These are phyloP conservation scores for Tuber calosporum DNA, from an alignment of 495 filamentous ascomycete species.

Conservation along the genomic window DNA sequence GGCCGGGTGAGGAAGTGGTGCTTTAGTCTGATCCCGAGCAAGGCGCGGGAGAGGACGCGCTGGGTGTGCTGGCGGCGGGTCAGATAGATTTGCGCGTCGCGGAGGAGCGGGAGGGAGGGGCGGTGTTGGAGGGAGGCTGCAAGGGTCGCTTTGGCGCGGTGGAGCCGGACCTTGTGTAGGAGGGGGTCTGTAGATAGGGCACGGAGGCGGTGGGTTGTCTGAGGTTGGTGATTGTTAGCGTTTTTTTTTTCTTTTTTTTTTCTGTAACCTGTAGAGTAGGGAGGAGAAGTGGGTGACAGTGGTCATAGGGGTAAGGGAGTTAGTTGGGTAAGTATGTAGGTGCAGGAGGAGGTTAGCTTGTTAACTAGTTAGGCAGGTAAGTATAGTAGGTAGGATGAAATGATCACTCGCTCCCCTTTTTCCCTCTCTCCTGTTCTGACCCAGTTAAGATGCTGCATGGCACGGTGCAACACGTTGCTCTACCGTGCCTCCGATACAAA, in stretches of 20 bases:
- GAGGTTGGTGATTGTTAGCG: conserved; percentile 19
- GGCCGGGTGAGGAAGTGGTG: conserved; percentile 40
- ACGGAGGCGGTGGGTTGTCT: conserved; percentile 55
- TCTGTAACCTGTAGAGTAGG: neutral
- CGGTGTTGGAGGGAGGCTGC: conserved; percentile 49
- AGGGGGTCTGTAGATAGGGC: conserved; percentile 51
- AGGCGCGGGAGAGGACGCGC: conserved; percentile 48
- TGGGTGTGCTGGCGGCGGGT: conserved; percentile 52
- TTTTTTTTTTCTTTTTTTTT: conserved; percentile 11
- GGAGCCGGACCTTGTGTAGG: conserved; percentile 52
- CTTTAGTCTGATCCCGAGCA: conserved; percentile 50
- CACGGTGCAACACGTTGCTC: neutral
- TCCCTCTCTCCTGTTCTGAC: neutral
- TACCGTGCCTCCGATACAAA: neutral
- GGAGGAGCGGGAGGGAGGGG: conserved; percentile 46
- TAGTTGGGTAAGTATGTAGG: conserved; percentile 1
- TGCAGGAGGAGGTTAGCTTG: neutral
- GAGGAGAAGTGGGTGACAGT: conserved; percentile 8
- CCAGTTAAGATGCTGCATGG: neutral
- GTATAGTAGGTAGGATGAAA: neutral
- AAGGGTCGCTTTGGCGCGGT: conserved; percentile 47
- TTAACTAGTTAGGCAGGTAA: neutral
- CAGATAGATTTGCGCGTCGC: conserved; percentile 52
- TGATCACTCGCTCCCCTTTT: neutral
- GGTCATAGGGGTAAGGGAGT: conserved; percentile 3